These are phyloP conservation scores for Zalaria obscura DNA, from an alignment of 2,329 filamentous ascomycete genomes.

Conservation along the genomic window DNA sequence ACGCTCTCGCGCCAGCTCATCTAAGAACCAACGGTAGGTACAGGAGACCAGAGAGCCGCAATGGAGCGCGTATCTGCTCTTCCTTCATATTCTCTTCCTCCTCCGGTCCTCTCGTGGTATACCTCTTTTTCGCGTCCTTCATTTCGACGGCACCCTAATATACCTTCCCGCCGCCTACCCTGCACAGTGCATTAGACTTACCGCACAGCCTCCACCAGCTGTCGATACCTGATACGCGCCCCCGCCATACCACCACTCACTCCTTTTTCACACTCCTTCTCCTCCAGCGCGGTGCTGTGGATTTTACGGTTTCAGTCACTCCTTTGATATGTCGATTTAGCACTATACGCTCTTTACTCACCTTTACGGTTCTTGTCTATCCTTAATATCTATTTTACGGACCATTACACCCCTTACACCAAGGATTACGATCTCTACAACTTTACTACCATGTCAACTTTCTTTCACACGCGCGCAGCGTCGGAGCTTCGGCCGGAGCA, in stretches of 20 bases:
- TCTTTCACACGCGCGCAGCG: slow-evolving; percentile 7
- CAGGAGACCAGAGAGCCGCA: too few relatives aligned
- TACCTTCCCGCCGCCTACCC: not conserved
- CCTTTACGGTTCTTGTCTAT: slow-evolving; percentile 4
- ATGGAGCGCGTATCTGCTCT: too few relatives aligned
- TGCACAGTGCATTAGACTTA: not conserved
- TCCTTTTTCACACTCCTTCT: slow-evolving; percentile 3
- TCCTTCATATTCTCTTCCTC: too few relatives aligned
- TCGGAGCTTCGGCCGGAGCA: slow-evolving; percentile 5
- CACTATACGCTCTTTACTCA: slow-evolving; percentile 4
- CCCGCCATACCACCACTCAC: slow-evolving; percentile 1
- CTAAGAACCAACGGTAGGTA: too few relatives aligned
- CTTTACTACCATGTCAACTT: slow-evolving; percentile 5
- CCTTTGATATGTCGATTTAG: slow-evolving; percentile 6
- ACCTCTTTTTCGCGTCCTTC: not conserved
- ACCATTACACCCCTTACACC: not conserved
- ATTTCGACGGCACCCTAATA: not conserved
- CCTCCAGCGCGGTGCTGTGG: slow-evolving; percentile 1
- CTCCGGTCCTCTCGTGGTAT: too few relatives aligned
- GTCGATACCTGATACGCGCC: too few relatives aligned
- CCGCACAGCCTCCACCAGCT: too few relatives aligned
- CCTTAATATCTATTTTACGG: slow-evolving; percentile 3
- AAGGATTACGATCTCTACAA: slow-evolving; percentile 1
- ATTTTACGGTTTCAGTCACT: slow-evolving; percentile 2
- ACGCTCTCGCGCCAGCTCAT: too few relatives aligned